Evolutionary conservation across 768 basidiomycete genomes (phyloP), one percentile per base, ranked within the genome.

Genomic region (Kwoniella bestiolae): DNA sequence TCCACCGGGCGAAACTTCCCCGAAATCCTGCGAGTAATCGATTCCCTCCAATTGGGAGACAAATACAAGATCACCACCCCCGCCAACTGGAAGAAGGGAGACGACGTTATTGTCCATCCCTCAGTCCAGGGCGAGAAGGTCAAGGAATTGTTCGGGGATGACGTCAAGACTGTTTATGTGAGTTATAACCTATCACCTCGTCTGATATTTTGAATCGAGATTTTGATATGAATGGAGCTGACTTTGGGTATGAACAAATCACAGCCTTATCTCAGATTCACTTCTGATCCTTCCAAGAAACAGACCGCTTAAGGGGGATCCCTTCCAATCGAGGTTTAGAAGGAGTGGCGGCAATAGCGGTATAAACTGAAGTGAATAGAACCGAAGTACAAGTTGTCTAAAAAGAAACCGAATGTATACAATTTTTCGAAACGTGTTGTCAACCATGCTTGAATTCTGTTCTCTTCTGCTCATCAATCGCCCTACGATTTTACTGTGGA

Each of bases 21-120:
- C 28, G 76, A 78, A 59, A 56, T 78, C 38, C 55, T 74, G 2
- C 85, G 89, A 63, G 91, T 92, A 60, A 84, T 98, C 74, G 95
- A 99, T 82, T 86, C 94, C 53, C 87, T 99, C 63, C 96, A 99
- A 81, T 84, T 94, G 62, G 91, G 93, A 49, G 75, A 80, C 68
- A 72, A 72, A 74, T 73, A 82, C 82, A 79, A 79, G 69, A 85
- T 94, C 66, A 91, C 91, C 25, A 95, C 94, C 5, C 92, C 92
- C 23, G 94, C 91, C 60, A 75, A 75, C 64, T 72, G 73, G 70
- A 32, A 89, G 70, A 89, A 89, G 80, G 93, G 93, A 46, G 89
- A 94, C 3, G 89, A 94, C 79, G 94, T 97, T 63, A 96, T 99
- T 77, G 89, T 99, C 7, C 81, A 82, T 71, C 79, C 92, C 26